phyloP scores from a whole-genome alignment of 192 early-diverging fungal genomes.

The Backusella macrospora region DNA sequence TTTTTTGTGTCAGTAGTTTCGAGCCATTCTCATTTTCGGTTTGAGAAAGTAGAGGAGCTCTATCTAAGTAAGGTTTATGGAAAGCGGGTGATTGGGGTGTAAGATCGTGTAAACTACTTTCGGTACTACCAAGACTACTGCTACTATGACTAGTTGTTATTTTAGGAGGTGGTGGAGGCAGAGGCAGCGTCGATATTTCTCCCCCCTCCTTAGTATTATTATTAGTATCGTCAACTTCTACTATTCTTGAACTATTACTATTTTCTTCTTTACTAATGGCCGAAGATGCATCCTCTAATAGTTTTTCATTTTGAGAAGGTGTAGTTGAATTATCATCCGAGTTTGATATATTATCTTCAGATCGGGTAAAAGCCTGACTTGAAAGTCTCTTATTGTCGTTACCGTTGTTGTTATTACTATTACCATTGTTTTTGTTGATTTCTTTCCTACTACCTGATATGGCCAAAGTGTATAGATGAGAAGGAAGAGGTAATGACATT shows the following conservation, averaged over 20 bases:
- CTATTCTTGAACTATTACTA: background rate
- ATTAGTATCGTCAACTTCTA: background rate
- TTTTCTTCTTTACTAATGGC: background rate
- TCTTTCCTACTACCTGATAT: background rate
- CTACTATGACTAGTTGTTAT: slow-evolving; percentile 3
- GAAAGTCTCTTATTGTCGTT: background rate
- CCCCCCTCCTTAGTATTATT: background rate
- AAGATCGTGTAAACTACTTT: slow-evolving; percentile 12
- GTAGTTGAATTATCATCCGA: background rate
- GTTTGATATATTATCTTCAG: background rate
- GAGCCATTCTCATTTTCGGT: background rate
- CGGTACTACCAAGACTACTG: background rate
- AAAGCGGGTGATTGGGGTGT: slow-evolving; percentile 13
- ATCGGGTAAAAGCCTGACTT: background rate
- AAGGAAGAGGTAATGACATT: slow-evolving; percentile 17
- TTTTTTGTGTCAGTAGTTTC: background rate
- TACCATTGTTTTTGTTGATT: no score
- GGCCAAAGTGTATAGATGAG: slow-evolving; percentile 2
- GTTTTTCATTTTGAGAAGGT: background rate
- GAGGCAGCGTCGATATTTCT: background rate
- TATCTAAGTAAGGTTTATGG: background rate
- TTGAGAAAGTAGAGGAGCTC: background rate
- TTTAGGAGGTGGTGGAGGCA: background rate
- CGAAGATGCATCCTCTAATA: background rate
- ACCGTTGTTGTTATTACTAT: no score